phyloP scores from a whole-genome alignment of 345 rosid genomes.

The Carallia pectinifolia region DNA sequence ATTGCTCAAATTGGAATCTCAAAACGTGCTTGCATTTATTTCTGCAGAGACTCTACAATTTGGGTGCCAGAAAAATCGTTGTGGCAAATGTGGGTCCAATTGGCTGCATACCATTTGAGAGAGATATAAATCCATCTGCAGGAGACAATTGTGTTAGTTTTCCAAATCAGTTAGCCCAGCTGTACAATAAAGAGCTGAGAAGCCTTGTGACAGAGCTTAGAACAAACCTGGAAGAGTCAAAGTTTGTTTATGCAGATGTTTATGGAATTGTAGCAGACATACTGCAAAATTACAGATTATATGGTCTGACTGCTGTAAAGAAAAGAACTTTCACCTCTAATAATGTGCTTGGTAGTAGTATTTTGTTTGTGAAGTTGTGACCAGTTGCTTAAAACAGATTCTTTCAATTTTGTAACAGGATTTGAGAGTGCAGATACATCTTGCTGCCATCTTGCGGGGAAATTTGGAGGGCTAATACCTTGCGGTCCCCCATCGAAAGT shows the following conservation, averaged over 20 bases:
- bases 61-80: slow-evolving; percentile 67
- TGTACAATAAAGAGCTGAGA: slow-evolving; percentile 45
- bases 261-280: slow-evolving; percentile 54
- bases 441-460: slow-evolving; percentile 62
- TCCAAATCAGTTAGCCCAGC: slow-evolving; percentile 64
- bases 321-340: neutral
- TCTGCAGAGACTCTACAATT: slow-evolving; percentile 55
- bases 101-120: slow-evolving; percentile 76
- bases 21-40: neutral
- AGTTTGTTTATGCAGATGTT: slow-evolving; percentile 53
- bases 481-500: slow-evolving; percentile 47
- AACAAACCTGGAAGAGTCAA: slow-evolving; percentile 40
- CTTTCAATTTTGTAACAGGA: slow-evolving; percentile 38
- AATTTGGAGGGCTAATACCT: slow-evolving; percentile 59
- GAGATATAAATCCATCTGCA: slow-evolving; percentile 42
- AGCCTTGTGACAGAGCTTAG: slow-evolving; percentile 42
- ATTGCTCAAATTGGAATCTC: neutral
- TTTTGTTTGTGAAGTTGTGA: neutral
- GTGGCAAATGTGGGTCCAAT: slow-evolving; percentile 73
- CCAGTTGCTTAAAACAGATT: no score
- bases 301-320: slow-evolving; percentile 35
- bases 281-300: slow-evolving; percentile 43
- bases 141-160: slow-evolving; percentile 47
- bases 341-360: neutral
- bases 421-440: slow-evolving; percentile 50